These are phyloP conservation scores for Avena insularis DNA, from an alignment of 176 grass and related monocot species.

Conservation along the genomic window DNA sequence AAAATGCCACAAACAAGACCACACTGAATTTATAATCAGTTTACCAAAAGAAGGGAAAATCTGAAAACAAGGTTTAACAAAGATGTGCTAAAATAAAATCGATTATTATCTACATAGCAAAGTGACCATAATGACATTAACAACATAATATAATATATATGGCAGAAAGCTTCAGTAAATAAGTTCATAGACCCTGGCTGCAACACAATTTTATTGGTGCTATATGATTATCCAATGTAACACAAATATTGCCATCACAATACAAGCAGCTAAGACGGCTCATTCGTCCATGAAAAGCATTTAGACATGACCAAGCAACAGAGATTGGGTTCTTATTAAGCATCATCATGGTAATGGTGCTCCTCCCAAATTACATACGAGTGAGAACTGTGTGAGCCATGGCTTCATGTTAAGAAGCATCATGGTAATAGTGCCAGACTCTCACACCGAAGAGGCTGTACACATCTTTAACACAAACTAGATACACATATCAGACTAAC, in stretches of 20 bases:
- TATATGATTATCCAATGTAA: not conserved
- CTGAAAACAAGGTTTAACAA: too few relatives aligned
- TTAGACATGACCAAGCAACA: not conserved
- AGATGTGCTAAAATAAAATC: too few relatives aligned
- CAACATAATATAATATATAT: not conserved
- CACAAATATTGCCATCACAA: not conserved
- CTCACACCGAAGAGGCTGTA: not conserved
- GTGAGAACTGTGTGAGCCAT: not conserved
- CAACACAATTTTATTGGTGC: not conserved
- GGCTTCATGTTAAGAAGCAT: not conserved
- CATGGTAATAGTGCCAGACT: not conserved
- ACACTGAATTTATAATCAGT: not conserved
- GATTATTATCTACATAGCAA: not conserved
- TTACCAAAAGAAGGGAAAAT: not conserved
- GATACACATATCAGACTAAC: not conserved
- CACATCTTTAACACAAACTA: not conserved
- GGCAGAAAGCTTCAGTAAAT: not conserved
- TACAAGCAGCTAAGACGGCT: not conserved
- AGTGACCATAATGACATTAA: not conserved
- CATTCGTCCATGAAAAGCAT: not conserved
- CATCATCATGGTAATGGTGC: not conserved
- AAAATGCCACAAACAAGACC: conserved; percentile 41
- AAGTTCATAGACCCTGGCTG: not conserved
- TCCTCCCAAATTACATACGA: not conserved
- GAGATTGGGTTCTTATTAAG: not conserved